Conservation (phyloP, 2,329 filamentous ascomycete species). For the Leptographium galeiforme region DNA sequence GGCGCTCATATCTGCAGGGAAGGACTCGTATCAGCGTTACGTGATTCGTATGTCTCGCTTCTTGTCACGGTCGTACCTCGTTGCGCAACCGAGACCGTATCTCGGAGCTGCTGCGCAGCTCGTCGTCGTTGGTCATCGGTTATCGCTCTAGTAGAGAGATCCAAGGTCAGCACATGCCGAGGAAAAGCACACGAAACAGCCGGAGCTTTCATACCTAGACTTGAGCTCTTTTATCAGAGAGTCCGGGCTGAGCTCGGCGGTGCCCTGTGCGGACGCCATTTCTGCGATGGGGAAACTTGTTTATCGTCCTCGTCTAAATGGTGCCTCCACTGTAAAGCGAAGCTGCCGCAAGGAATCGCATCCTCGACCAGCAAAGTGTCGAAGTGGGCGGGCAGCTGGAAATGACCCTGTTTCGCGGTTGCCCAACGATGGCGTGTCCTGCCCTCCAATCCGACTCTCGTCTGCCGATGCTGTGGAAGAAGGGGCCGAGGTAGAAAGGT, state of each 20-base stretch:
- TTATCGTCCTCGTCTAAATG: slow-evolving; percentile 7
- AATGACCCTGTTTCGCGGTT: background rate
- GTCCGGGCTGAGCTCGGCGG: slow-evolving; percentile 43
- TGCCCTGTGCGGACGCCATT: slow-evolving; percentile 13
- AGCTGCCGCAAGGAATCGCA: slow-evolving; percentile 7
- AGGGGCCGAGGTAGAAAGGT: background rate
- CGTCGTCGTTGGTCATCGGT: slow-evolving; percentile 36
- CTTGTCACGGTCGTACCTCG: slow-evolving; percentile 29
- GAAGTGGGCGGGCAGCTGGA: background rate
- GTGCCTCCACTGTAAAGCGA: slow-evolving; percentile 11
- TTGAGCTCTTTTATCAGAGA: slow-evolving; percentile 40
- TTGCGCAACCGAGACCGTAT: slow-evolving; percentile 40
- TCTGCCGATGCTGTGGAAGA: background rate
- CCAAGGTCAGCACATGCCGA: background rate
- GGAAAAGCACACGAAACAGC: background rate
- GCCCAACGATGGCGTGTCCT: background rate
- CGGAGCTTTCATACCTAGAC: slow-evolving; percentile 29
- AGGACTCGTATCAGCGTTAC: background rate
- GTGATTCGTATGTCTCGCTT: background rate
- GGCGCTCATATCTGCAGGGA: slow-evolving; percentile 52
- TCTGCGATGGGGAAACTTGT: slow-evolving; percentile 6
- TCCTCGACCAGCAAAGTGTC: slow-evolving; percentile 5
- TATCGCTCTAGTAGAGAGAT: slow-evolving; percentile 14
- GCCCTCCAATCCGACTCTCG: background rate
- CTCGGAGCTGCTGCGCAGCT: slow-evolving; percentile 38